Base-by-base conservation (phyloP, 495 filamentous ascomycete genomes). In the Trichocladium uniseriatum region DNA sequence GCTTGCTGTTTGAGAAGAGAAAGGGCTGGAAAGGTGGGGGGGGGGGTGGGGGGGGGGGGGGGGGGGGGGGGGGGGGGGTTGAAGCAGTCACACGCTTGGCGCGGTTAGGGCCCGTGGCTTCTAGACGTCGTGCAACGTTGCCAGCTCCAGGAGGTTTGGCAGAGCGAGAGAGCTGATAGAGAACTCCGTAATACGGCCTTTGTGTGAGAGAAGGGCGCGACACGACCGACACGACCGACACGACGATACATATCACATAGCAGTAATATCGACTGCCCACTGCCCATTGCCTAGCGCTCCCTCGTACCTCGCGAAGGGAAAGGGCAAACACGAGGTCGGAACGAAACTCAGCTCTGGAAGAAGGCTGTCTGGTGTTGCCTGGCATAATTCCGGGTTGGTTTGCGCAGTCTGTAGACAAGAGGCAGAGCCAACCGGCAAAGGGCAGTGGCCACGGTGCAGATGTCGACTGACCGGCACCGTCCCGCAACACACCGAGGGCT, bases 121-220 rank as follows among this genome's bases (percentile, higher is more conserved):
- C 29, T 46, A 3, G 45, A 36, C 29, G 36, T 42, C 28, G 41
- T 49, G 47, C 19, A 45, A 49, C 52, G 21, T 45, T 40, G 39
- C 20, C 39, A 48, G 21, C 41, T 21, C 22, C 35, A 38, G 34
- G 18, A 22, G 51, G 34, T 20, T 37, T 19, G 43, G 15, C 28
- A 37, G 13, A 31, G 9, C 14, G 9, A 5, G 1, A 14, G 20
- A 31, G 13, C 13, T 1, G 45, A 16, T 35, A n/a, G n/a, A n/a
- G n/a, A n/a, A n/a, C n/a, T n/a, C n/a, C n/a, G n/a, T n/a, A 11
- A 39, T 48, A 48, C 45, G 45, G 45, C 45, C 45, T 40, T 48
- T 48, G 38, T 24, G n/a, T 18, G n/a, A 18, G 28, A 6, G n/a
- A n/a, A n/a, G n/a, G n/a, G 24, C 24, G 24, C 24, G 24, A 27